Evolutionary conservation across 495 filamentous ascomycete species (phyloP).

Genomic region (Penicilliopsis zonata): DNA sequence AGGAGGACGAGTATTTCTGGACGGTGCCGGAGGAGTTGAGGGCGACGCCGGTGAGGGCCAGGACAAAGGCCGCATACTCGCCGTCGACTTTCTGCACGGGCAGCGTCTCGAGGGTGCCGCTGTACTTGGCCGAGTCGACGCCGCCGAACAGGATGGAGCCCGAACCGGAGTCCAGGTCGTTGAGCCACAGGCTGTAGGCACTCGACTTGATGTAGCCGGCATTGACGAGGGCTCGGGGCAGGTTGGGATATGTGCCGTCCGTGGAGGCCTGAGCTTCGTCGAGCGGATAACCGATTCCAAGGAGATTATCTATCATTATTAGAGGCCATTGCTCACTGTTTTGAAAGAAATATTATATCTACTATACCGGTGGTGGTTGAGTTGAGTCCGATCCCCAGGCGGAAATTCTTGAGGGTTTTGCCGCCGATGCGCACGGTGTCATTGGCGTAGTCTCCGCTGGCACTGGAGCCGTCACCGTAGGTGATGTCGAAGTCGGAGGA

Average conservation of each 20-base stretch:
- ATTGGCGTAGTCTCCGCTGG: conserved; percentile 70
- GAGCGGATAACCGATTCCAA: conserved; percentile 78
- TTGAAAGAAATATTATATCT: too few relatives aligned
- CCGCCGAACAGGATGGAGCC: conserved; percentile 76
- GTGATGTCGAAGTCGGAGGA: conserved; percentile 77
- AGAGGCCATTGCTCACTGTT: conserved; percentile 55
- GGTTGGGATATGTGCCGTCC: conserved; percentile 58
- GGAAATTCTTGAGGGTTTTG: conserved; percentile 47
- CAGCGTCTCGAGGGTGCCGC: conserved; percentile 57
- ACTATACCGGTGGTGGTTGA: conserved; percentile 1
- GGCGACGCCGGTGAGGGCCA: conserved; percentile 60
- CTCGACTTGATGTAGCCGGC: conserved; percentile 61
- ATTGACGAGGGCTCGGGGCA: conserved; percentile 62
- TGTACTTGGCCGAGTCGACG: conserved; percentile 71
- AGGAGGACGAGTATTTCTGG: conserved; percentile 37
- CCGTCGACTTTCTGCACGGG: conserved; percentile 55
- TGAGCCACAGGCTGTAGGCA: conserved; percentile 60
- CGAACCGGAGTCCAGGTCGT: conserved; percentile 24
- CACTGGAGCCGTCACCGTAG: conserved; percentile 79
- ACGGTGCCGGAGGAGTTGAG: conserved; percentile 29
- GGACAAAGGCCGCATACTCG: conserved; percentile 61
- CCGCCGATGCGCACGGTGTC: conserved; percentile 65
- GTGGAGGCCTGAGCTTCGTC: conserved; percentile 67
- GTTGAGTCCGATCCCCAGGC: conserved; percentile 77
- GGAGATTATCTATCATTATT: conserved; percentile 54